phyloP scores from a whole-genome alignment of 83 land plant genomes.

The Picea mariana region DNA sequence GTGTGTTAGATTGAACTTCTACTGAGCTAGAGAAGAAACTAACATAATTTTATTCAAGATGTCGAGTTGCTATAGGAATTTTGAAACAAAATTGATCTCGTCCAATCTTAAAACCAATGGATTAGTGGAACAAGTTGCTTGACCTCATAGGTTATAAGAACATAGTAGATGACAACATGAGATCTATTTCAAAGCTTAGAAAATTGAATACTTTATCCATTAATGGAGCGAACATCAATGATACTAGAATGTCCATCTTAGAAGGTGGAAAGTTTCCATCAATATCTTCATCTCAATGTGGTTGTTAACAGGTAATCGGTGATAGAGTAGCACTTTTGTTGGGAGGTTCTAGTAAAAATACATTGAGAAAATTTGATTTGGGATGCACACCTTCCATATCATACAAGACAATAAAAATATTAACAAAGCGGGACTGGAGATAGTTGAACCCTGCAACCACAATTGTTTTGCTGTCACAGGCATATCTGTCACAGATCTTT shows the following conservation, averaged over 20 bases:
- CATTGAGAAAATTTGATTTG: slow-evolving; percentile 45
- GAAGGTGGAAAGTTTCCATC: slow-evolving; percentile 36
- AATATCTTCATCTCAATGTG: slow-evolving; percentile 31
- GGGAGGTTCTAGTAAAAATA: slow-evolving; percentile 24
- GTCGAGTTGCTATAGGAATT: no score
- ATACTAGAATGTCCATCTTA: slow-evolving; percentile 41
- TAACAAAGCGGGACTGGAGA: slow-evolving; percentile 23
- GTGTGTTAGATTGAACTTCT: no score
- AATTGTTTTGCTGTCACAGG: slow-evolving; percentile 46
- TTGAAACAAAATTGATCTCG: slow-evolving; percentile 44
- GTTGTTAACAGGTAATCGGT: slow-evolving; percentile 56
- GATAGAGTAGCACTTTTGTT: slow-evolving; percentile 37
- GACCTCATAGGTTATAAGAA: slow-evolving; percentile 69
- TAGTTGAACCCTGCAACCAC: slow-evolving; percentile 42
- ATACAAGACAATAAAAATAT: slow-evolving; percentile 33
- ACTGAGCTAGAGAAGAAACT: no score
- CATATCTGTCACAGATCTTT: background rate
- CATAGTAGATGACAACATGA: slow-evolving; percentile 54
- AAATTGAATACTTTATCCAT: slow-evolving; percentile 38
- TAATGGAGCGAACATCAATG: slow-evolving; percentile 42
- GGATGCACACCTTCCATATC: slow-evolving; percentile 40
- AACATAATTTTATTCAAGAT: no score
- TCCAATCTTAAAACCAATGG: slow-evolving; percentile 44
- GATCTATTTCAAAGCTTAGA: slow-evolving; percentile 35
- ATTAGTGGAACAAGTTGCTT: slow-evolving; percentile 44